Evolutionary conservation across 108 stramenopile genomes (phyloP), one percentile per base, ranked within the genome.

Genomic region (Cyclostephanos tholiformis): DNA sequence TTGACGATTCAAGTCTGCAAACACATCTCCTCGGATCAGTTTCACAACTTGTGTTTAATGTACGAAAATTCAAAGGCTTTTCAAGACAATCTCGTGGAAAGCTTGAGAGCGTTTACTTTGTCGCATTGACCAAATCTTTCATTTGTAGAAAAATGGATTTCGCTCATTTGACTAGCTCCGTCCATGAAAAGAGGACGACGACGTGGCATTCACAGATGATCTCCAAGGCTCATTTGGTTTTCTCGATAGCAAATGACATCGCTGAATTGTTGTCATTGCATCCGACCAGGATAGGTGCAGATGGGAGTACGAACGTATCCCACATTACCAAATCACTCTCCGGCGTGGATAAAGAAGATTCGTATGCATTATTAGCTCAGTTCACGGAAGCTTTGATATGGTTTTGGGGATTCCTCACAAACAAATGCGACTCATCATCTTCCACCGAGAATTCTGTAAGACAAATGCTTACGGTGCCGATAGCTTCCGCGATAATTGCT

Each of bases 351-450:
- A 60, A 69, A 35, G 55, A 36, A 3, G 44, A 63, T 12, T 38
- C 22, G 20, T 11, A 43, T 39, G 44, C 49, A 4, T 22, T 43
- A 41, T 22, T 79, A 4, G 66, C 72, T 26, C 72, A 73, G 56
- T 50, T 89, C 19, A 25, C 68, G 6, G 84, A 85, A 22, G 49
- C 78, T 30, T 57, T 88, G 35, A 32, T 87, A 25, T 88, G 86
- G 83, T 80, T 90, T 63, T 90, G 91, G 87, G 77, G 76, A 22
- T 85, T 70, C 63, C 50, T 84, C 10, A 83, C 63, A 13, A 73
- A 75, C 46, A 32, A 11, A 65, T 20, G 20, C 61, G 77, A 82
- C 22, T 67, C 59, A 35, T 30, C 77, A 17, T 59, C 62, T 63
- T 53, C 72, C n/a, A 13, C 73, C 19, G 74, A 70, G 13, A 72